Evolutionary conservation across 139 green algal species (phyloP).

Genomic region (Chlamydomonas schloesseri): DNA sequence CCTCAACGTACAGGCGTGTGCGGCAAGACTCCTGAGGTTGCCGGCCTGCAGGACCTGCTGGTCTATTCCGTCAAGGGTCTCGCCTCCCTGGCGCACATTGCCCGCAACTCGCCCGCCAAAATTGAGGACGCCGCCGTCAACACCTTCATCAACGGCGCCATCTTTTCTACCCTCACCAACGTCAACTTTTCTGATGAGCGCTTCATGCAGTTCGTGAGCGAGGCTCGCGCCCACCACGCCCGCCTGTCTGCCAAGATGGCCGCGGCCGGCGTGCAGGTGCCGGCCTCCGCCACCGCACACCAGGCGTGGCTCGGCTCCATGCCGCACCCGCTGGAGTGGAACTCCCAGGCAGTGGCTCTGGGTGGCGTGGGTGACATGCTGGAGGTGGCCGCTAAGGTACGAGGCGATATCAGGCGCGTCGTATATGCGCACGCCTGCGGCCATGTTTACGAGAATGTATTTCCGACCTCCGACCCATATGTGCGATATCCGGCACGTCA

Average conservation of each 20-base stretch:
- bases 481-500: too few species aligned
- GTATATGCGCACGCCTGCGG: too few species aligned
- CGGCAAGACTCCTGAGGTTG: slow-evolving; percentile 78
- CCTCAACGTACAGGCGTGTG: slow-evolving; percentile 71
- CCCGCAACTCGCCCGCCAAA: slow-evolving; percentile 4
- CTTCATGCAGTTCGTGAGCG: slow-evolving; percentile 56
- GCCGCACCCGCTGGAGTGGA: slow-evolving; percentile 60
- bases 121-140: slow-evolving; percentile 50
- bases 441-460: too few species aligned
- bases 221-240: not conserved
- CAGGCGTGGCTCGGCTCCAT: slow-evolving; percentile 56
- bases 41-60: slow-evolving; percentile 72
- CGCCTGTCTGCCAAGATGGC: slow-evolving; percentile 30
- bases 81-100: slow-evolving; percentile 11
- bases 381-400: not conserved
- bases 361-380: slow-evolving; percentile 26
- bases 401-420: not conserved
- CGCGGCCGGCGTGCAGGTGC: slow-evolving; percentile 30
- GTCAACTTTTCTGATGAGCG: slow-evolving; percentile 74
- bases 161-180: slow-evolving; percentile 81
- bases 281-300: not conserved
- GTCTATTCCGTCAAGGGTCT: slow-evolving; percentile 61
- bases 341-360: slow-evolving; percentile 24
- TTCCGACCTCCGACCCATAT: too few species aligned
- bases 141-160: slow-evolving; percentile 66